A percentile compares a stretch with the other conserved stretches of the same genome.
Conservation (phyloP, 495 filamentous ascomycete species). For the Chaetomium tenue region DNA sequence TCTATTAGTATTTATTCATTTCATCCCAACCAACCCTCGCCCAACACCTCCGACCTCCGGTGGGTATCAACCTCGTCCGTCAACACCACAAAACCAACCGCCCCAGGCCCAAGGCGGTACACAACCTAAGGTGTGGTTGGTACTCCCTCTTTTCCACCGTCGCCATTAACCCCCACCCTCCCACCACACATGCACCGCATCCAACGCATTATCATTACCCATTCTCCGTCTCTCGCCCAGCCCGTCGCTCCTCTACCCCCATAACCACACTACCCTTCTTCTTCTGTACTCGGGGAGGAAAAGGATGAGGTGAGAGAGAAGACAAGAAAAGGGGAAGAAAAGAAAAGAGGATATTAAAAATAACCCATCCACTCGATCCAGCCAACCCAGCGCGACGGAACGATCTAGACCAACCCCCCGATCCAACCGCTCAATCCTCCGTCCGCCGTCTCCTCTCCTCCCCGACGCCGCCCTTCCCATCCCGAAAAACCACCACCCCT, state of each 20-base stretch:
- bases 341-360: no score
- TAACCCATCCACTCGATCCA: no score
- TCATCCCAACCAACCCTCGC: neutral
- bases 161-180: neutral
- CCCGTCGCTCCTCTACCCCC: neutral
- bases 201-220: conserved; percentile 13
- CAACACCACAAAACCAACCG: neutral
- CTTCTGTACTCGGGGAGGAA: neutral
- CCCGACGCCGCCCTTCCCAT: neutral
- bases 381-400: neutral
- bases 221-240: neutral
- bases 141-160: neutral
- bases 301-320: neutral
- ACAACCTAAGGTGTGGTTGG: neutral
- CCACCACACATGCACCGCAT: neutral
- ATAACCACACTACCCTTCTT: neutral
- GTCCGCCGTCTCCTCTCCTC: neutral
- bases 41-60: neutral
- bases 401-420: neutral
- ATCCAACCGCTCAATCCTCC: neutral
- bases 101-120: neutral
- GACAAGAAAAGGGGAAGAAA: no score
- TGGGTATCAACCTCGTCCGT: neutral
- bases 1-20: conserved; percentile 6
- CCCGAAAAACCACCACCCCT: no score